Evolutionary conservation across 768 basidiomycete genomes (phyloP), one percentile per base, ranked within the genome.

Genomic region (Phanerochaete sordida): DNA sequence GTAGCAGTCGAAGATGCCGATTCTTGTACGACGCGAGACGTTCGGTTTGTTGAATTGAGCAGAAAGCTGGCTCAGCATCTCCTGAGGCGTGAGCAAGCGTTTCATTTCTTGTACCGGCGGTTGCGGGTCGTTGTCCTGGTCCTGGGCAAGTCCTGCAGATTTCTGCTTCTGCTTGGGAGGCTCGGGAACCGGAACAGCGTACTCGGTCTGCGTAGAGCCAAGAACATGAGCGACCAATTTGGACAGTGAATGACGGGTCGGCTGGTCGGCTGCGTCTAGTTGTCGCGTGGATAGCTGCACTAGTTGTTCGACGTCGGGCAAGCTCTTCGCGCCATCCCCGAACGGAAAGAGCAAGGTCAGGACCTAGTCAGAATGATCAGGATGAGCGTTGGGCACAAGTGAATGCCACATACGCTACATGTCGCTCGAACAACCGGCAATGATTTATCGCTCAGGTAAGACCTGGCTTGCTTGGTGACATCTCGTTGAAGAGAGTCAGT

Each of bases 1-100:
- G 67, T 98, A 97, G 65, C 93, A 87, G 63, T 97, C 93, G 69
- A 97, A 88, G 24, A 98, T 82, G 7, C 93, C 94, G 33, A 93
- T 87, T 23, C 91, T 84, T 1, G 84, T 83, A 72, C 87, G 87
- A 39, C 90, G 84, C 1, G 88, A 79, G 0, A 83, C 67, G 37
- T 83, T 78, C 1, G 84, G 74, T 69, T 88, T 91, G 77, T 93
- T 96, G 76, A 93, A 92, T 28, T 89, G 88, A 0, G 73, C 72
- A 0, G 94, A 93, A 3, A 98, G 80, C 55, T 86, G 85, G n/a
- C 70, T 70, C 11, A 98, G 74, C 94, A 98, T 96, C 66, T 95
- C 93, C 16, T 73, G 73, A 0, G 88, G 84, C 0, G 84, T 82
- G 57, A 93, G 76, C 37, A 95, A 82, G 0, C 90, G 91, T 54